A percentile compares a stretch with the other conserved stretches of the same genome.
Evolutionary conservation across 1,284 basidiomycete species (phyloP).

Genomic region (Ustilago sp.): DNA sequence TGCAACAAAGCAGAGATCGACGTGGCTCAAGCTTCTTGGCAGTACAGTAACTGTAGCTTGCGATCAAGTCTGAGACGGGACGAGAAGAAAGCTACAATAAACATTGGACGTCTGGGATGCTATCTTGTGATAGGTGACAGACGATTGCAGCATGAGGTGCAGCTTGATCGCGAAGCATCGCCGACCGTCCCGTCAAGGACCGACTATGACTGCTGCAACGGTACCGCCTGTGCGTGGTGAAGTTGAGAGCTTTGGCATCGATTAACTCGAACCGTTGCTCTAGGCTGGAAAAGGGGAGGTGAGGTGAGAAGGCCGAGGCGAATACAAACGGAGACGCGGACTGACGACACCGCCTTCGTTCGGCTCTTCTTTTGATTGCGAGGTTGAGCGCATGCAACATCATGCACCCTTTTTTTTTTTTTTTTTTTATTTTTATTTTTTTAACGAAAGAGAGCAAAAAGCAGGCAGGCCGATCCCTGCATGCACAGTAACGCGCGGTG

Average conservation of each 20-base stretch:
- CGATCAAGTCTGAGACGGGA: neutral
- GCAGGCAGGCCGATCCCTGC: slow-evolving; percentile 13
- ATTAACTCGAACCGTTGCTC: neutral
- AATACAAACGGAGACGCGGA: slow-evolving; percentile 1
- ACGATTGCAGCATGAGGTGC: neutral
- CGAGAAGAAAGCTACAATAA: neutral
- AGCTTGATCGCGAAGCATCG: slow-evolving; percentile 6
- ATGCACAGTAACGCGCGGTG: neutral
- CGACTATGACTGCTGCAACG: neutral
- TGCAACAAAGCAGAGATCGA: slow-evolving; percentile 14
- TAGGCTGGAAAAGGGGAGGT: neutral
- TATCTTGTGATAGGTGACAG: slow-evolving; percentile 1
- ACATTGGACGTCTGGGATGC: neutral
- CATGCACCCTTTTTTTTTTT: neutral
- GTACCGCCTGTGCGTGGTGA: neutral
- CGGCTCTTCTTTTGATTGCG: slow-evolving; percentile 8
- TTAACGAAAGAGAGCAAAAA: slow-evolving; percentile 1
- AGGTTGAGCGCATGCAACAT: neutral
- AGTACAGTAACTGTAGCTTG: neutral
- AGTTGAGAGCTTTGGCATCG: neutral
- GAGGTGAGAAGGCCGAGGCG: neutral
- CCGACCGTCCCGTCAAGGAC: neutral
- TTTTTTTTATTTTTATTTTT: neutral
- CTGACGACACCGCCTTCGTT: slow-evolving; percentile 18
- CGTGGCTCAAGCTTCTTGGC: neutral